phyloP scores from a whole-genome alignment of 805 yeast genomes.

The Candida orba region DNA sequence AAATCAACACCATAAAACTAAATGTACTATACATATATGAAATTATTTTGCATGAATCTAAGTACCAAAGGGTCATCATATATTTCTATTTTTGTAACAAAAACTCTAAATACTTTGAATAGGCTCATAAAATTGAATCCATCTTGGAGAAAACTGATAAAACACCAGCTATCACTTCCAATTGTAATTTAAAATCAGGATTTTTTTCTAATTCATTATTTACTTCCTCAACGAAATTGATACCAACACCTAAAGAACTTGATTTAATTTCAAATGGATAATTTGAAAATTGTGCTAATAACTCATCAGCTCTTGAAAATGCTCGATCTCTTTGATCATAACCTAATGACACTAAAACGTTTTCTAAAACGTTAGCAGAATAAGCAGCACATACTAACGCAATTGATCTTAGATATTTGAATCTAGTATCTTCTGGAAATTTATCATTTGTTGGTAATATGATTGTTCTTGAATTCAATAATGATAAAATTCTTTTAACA shows the following conservation, averaged over 20 bases:
- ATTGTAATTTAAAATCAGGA: conserved; percentile 47
- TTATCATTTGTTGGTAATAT: conserved; percentile 49
- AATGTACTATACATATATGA: background rate
- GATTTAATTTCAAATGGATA: conserved; percentile 67
- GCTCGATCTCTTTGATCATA: conserved; percentile 91
- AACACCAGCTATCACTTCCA: conserved; percentile 92
- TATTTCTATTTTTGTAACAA: background rate
- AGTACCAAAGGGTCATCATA: background rate
- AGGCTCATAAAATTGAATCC: conserved; percentile 68
- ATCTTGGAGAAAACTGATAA: conserved; percentile 82
- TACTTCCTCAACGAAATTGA: conserved; percentile 48
- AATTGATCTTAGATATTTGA: conserved; percentile 67
- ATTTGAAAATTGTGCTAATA: conserved; percentile 73
- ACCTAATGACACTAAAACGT: conserved; percentile 65
- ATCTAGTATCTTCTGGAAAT: conserved; percentile 63
- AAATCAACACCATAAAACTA: background rate
- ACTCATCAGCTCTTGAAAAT: conserved; percentile 88
- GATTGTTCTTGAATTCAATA: conserved; percentile 68
- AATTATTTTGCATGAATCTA: too few relatives aligned
- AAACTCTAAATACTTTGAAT: background rate
- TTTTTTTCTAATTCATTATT: conserved; percentile 37
- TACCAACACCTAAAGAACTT: conserved; percentile 62
- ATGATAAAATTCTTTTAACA: conserved; percentile 59
- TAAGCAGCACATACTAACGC: conserved; percentile 82
- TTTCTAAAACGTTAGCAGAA: conserved; percentile 95